Evolutionary conservation across 768 basidiomycete genomes (phyloP).

Genomic region (Podaxis sp.): DNA sequence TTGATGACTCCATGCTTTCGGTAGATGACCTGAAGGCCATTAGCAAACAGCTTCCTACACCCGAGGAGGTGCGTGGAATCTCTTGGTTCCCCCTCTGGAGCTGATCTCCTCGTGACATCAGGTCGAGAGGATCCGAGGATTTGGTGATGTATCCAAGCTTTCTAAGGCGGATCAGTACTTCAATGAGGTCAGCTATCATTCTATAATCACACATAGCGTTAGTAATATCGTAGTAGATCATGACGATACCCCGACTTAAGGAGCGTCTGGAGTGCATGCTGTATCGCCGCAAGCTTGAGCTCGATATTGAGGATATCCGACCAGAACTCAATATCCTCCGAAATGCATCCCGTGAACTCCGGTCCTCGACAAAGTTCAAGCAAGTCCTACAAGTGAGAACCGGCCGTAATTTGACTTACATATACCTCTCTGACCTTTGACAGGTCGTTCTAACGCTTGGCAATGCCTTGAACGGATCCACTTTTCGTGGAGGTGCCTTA

Average conservation of each 20-base stretch:
- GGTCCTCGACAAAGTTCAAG: constrained; percentile 63
- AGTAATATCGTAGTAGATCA: constrained; percentile 50
- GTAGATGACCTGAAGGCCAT: constrained; percentile 79
- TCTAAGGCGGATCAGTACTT: constrained; percentile 87
- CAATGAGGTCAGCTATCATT: constrained; percentile 47
- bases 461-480: constrained; percentile 79
- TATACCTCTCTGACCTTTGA: background rate
- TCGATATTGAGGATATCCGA: constrained; percentile 81
- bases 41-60: constrained; percentile 73
- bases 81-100: background rate
- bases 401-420: background rate
- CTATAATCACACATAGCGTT: background rate
- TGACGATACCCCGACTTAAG: constrained; percentile 70
- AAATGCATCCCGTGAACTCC: constrained; percentile 70
- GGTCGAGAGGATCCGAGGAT: constrained; percentile 66
- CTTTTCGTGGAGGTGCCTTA: constrained; percentile 78
- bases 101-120: constrained; percentile 25
- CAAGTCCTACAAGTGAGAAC: constrained; percentile 61
- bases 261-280: constrained; percentile 81
- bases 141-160: constrained; percentile 70
- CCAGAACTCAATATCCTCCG: constrained; percentile 78
- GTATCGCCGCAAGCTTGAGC: constrained; percentile 77
- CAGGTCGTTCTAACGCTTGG: constrained; percentile 77
- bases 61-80: constrained; percentile 64
- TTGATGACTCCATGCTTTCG: constrained; percentile 68